Evolutionary conservation across 179 eudicot species (phyloP).

Genomic region (Silene coronaria): DNA sequence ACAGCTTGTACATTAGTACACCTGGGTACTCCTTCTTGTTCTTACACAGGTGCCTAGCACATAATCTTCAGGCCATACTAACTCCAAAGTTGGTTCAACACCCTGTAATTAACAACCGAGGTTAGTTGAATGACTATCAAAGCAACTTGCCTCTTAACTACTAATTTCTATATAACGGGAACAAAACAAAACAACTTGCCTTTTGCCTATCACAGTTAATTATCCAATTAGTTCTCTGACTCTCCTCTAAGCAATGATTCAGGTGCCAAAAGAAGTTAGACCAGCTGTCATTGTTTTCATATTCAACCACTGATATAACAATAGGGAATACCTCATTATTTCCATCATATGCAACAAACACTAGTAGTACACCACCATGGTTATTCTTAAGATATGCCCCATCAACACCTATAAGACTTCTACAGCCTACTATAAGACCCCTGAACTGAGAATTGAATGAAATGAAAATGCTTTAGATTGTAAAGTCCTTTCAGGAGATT

Average conservation of each 20-base stretch:
- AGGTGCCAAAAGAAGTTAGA: neutral
- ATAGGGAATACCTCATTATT: neutral
- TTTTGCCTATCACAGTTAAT: neutral
- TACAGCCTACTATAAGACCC: neutral
- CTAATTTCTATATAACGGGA: no score
- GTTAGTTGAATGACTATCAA: no score
- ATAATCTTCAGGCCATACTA: neutral
- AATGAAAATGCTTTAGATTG: neutral
- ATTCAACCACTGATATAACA: neutral
- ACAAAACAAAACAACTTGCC: neutral
- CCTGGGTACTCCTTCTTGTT: neutral
- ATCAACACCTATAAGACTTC: neutral
- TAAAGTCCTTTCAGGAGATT: neutral
- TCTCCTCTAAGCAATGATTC: neutral
- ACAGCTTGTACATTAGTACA: neutral
- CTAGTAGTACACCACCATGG: neutral
- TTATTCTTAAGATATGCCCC: neutral
- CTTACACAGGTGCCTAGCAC: slow-evolving; percentile 2
- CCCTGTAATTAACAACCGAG: no score
- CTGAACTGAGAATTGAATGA: neutral
- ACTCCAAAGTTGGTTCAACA: neutral
- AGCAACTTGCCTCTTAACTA: no score
- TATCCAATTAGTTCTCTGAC: neutral
- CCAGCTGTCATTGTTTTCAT: neutral
- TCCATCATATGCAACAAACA: neutral